Evolutionary conservation across 2,329 filamentous ascomycete genomes (phyloP).

Genomic region (Epichloe typhina): DNA sequence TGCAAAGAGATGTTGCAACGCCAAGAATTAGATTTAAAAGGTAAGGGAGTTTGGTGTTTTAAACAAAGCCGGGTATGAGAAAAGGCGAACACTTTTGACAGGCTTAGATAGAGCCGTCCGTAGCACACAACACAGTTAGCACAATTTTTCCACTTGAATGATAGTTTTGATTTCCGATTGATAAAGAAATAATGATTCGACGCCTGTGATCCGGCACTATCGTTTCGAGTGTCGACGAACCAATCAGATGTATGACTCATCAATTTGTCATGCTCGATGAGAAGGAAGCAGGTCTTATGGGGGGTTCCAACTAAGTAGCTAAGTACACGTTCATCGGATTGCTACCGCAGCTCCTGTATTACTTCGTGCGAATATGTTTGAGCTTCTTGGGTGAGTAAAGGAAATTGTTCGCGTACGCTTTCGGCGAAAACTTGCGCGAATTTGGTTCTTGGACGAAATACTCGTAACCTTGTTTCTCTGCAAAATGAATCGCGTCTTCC

Average conservation of each 20-base stretch:
- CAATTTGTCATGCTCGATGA: too few species aligned
- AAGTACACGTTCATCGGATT: neutral
- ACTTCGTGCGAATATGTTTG: slow-evolving; percentile 77
- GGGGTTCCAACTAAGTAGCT: neutral
- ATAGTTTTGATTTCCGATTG: neutral
- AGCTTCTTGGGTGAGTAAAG: slow-evolving; percentile 72
- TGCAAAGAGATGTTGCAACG: neutral
- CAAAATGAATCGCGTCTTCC: slow-evolving; percentile 88
- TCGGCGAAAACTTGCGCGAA: slow-evolving; percentile 69
- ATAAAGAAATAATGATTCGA: too few species aligned
- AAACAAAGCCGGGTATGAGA: neutral
- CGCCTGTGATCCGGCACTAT: neutral
- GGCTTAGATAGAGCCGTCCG: neutral
- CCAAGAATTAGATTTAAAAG: neutral
- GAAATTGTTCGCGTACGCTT: slow-evolving; percentile 97
- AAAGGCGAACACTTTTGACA: neutral
- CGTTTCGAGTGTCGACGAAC: too few species aligned
- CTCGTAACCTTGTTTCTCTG: slow-evolving; percentile 97
- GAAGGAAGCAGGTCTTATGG: too few species aligned
- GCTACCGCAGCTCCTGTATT: slow-evolving; percentile 17
- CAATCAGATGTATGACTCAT: too few species aligned
- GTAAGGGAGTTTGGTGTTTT: neutral
- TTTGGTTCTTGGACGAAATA: slow-evolving; percentile 98
- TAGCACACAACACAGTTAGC: neutral
- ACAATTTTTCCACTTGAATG: neutral